Conservation (phyloP, 495 filamentous ascomycete species). For the Talaromyces nanjingensis region DNA sequence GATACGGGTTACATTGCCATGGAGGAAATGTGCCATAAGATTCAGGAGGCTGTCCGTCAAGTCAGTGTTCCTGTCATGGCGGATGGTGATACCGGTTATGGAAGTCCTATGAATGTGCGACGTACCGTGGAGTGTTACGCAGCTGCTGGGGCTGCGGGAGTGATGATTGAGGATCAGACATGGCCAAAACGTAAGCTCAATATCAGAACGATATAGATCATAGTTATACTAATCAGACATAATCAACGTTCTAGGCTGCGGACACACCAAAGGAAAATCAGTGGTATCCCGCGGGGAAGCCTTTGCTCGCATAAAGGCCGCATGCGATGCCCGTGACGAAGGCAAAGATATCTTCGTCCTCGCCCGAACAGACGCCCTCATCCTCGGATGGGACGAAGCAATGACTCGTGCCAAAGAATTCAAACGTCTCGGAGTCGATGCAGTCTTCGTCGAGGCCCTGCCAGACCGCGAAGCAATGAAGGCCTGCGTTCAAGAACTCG, state of each 20-base stretch:
- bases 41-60: conserved; percentile 28
- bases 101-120: conserved; percentile 35
- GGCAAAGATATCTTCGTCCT: conserved; percentile 35
- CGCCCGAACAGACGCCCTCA: conserved; percentile 31
- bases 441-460: conserved; percentile 35
- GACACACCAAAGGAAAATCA: conserved; percentile 37
- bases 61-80: conserved; percentile 31
- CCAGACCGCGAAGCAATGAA: conserved; percentile 33
- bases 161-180: conserved; percentile 37
- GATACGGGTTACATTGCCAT: conserved; percentile 39
- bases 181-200: conserved; percentile 28
- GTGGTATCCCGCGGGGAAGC: conserved; percentile 35
- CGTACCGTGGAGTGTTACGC: conserved; percentile 34
- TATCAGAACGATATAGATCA: background rate
- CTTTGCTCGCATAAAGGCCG: conserved; percentile 32
- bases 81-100: conserved; percentile 36
- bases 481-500: conserved; percentile 23
- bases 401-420: conserved; percentile 29
- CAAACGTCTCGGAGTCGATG: conserved; percentile 30
- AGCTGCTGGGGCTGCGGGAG: conserved; percentile 27
- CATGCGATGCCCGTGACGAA: conserved; percentile 32
- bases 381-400: conserved; percentile 34
- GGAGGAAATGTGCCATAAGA: conserved; percentile 34
- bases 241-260: conserved; percentile 22
- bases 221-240: background rate